Conservation (phyloP, 2,329 filamentous ascomycete genomes). For the Fusarium agapanthi region DNA sequence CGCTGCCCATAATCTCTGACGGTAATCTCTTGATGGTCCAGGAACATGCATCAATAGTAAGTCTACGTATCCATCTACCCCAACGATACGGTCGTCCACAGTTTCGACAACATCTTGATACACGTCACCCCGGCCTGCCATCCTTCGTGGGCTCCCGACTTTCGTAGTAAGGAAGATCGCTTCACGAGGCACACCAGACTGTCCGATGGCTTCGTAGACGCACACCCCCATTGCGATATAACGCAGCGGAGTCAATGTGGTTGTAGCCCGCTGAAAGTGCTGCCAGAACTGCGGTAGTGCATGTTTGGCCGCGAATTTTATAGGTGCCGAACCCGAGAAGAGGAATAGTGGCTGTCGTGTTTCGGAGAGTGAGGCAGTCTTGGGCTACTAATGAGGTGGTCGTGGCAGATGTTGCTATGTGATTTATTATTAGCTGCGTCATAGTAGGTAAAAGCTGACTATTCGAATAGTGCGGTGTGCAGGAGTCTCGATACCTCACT, state of each 20-base stretch:
- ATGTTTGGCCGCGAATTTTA: conserved; percentile 62
- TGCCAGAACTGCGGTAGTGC: conserved; percentile 64
- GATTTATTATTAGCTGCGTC: background rate
- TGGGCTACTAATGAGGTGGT: conserved; percentile 15
- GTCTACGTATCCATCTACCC: conserved; percentile 71
- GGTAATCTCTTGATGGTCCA: conserved; percentile 60
- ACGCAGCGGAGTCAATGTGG: conserved; percentile 70
- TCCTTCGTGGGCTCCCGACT: conserved; percentile 60
- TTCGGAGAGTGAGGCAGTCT: conserved; percentile 34
- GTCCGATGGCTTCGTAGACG: conserved; percentile 70
- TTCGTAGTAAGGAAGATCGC: conserved; percentile 78
- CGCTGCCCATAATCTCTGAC: conserved; percentile 72
- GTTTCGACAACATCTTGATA: conserved; percentile 69
- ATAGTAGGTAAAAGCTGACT: background rate
- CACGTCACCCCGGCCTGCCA: conserved; percentile 55
- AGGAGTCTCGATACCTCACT: background rate
- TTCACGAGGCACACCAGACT: conserved; percentile 63
- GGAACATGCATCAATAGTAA: conserved; percentile 76
- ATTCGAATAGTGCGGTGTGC: background rate
- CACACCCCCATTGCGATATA: conserved; percentile 73
- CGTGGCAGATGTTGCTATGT: background rate
- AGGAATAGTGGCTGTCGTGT: conserved; percentile 58
- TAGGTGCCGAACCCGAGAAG: conserved; percentile 78
- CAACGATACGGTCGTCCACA: conserved; percentile 67
- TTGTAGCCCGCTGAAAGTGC: conserved; percentile 68